These are phyloP conservation scores for Yueomyces sp. DNA, from an alignment of 805 yeast species.

Conservation along the genomic window DNA sequence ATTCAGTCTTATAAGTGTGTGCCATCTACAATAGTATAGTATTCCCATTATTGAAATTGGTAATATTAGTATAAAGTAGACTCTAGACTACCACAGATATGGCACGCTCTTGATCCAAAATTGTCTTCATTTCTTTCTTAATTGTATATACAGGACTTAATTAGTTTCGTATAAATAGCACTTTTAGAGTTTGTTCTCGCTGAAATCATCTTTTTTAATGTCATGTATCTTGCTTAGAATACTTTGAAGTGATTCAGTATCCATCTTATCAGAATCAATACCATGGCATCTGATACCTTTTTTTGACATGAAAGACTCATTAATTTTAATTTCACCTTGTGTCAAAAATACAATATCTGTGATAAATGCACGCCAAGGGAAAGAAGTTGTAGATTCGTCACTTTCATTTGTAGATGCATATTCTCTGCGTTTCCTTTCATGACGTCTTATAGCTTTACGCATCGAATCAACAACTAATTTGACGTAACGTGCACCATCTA, in stretches of 20 bases:
- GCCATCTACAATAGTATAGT: too few relatives aligned
- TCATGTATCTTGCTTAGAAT: slow-evolving; percentile 4
- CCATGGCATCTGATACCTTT: slow-evolving; percentile 35
- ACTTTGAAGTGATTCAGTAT: slow-evolving; percentile 11
- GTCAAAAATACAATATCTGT: slow-evolving; percentile 51
- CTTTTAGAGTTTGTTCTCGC: too few relatives aligned
- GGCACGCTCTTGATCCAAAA: too few relatives aligned
- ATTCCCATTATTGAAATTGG: too few relatives aligned
- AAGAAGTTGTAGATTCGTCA: not conserved
- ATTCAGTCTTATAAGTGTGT: too few relatives aligned
- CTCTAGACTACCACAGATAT: too few relatives aligned
- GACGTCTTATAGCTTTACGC: slow-evolving; percentile 11
- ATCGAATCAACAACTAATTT: slow-evolving; percentile 32
- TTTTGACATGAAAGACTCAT: slow-evolving; percentile 25
- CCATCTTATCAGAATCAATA: slow-evolving; percentile 15
- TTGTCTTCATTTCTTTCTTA: too few relatives aligned
- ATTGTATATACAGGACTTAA: too few relatives aligned
- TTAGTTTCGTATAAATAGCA: too few relatives aligned
- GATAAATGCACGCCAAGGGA: slow-evolving; percentile 34
- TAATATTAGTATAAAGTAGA: too few relatives aligned
- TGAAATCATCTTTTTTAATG: too few relatives aligned
- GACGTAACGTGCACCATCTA: slow-evolving; percentile 48
- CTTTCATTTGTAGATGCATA: not conserved
- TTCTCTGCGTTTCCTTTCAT: slow-evolving; percentile 1
- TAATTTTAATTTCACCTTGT: slow-evolving; percentile 37